Conservation (phyloP, 495 filamentous ascomycete species). For the Symbiotaphrina buchneri region DNA sequence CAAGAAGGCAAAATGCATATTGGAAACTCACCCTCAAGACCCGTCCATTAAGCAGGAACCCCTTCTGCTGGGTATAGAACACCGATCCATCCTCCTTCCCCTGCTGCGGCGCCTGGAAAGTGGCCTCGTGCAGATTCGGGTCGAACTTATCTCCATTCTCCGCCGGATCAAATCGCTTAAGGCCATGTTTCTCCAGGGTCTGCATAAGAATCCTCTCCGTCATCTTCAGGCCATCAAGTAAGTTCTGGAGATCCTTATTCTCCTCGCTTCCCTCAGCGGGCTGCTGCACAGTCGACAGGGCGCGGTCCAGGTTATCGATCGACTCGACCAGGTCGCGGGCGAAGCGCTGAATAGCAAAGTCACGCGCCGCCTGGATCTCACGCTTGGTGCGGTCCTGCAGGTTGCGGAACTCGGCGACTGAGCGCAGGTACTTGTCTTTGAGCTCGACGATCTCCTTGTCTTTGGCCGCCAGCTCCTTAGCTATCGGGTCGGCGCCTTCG, state of each 20-base stretch:
- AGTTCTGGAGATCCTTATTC: conserved; percentile 45
- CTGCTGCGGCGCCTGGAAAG: conserved; percentile 67
- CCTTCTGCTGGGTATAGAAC: conserved; percentile 86
- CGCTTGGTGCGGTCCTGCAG: conserved; percentile 86
- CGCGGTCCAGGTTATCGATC: conserved; percentile 93
- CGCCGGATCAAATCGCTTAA: conserved; percentile 63
- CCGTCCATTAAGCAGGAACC: conserved; percentile 76
- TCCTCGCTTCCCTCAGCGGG: conserved; percentile 40
- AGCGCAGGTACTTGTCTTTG: conserved; percentile 89
- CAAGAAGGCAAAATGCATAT: conserved; percentile 6
- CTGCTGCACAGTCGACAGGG: conserved; percentile 58
- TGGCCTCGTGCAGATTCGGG: conserved; percentile 89
- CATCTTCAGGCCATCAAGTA: conserved; percentile 85
- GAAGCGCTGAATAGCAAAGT: conserved; percentile 90
- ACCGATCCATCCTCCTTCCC: conserved; percentile 78
- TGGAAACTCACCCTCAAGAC: conserved; percentile 37
- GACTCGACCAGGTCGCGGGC: conserved; percentile 82
- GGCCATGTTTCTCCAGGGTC: conserved; percentile 80
- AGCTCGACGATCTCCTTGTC: conserved; percentile 62
- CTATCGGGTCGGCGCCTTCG: conserved; percentile 17
- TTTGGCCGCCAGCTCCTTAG: conserved; percentile 60
- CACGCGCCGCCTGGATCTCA: conserved; percentile 63
- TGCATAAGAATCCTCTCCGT: conserved; percentile 72
- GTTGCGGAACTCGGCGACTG: conserved; percentile 90
- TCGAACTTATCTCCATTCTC: conserved; percentile 58